Evolutionary conservation across 1,284 basidiomycete species (phyloP), one percentile per base, ranked within the genome.

Genomic region (Phenoliferia sp.): DNA sequence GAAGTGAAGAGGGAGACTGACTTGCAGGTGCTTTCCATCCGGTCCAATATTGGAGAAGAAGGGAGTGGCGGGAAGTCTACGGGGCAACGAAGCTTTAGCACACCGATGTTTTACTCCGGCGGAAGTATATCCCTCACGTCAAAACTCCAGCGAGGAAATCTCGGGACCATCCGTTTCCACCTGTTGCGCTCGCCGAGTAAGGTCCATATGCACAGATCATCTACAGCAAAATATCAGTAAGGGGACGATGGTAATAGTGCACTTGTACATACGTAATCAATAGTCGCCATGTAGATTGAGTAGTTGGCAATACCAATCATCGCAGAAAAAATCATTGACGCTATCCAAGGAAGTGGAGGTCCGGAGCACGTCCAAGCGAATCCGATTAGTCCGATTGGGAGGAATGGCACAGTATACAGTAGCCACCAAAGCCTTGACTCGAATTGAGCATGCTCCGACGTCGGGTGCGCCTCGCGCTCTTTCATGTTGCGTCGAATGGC

Each of bases 281-380:
- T 78, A 0, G 80, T 80, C 0, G 77, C 75, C 71, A 78, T 56
- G 16, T 61, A 67, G 52, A 66, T 71, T 12, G 67, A 28, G 52
- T 68, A 70, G 67, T 82, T 81, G 35, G 80, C 80, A 31, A 81
- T 79, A 19, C 78, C 80, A 55, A 81, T 78, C 54, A 81, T 63
- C 3, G 73, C 73, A 1, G 77, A 75, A 62, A 79, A 80, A 66
- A 82, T 76, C 80, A 81, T 80, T 0, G 79, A 78, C 0, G 76
- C 81, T 54, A 81, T 80, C 80, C 80, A 82, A 63, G 77, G 79
- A 2, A 77, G 74, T 3, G 73, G 63, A 1, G 79, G 79, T 28
- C 81, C 81, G 6, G 79, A 68, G 0, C 76, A 78, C 2, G 80
- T 81, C 79, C 80, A 81, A 0, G 81, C 80, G 68, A 82, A 82